Base-by-base conservation (phyloP, 305 asterid genomes). In the Ilex paraguariensis region DNA sequence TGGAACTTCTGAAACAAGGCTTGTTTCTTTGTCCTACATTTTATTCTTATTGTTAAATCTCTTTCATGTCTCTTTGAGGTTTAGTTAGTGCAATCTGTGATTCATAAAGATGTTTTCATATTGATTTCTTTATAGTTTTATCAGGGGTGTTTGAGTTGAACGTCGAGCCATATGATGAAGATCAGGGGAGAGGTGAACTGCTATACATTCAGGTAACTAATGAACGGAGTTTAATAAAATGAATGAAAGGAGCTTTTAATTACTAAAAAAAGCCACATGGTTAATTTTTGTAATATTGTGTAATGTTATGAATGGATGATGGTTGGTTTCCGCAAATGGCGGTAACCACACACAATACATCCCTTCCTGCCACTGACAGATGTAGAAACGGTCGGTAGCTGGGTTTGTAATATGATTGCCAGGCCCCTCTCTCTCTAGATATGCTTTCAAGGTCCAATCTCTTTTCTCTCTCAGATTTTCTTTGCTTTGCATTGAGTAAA, bases 111-210 rank as follows among this genome's bases (percentile, higher is more conserved):
- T 1, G 3, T 30, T 46, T 59, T 61, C 28, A 45, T 21, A 39
- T 61, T 45, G 11, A 42, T 50, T 42, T 60, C 50, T 45, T 42
- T 30, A 39, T n/a, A 63, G 57, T 66, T 33, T 62, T 46, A 49
- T 57, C 73, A 88, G 96, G 81, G 39, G 86, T 91, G 60, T 68
- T 73, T 63, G 83, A 86, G 62, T 66, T 88, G 80, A 75, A 83
- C 65, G 65, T 91, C 51, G 85, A 81, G 70, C 98, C 96, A 2
- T 83, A 83, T 75, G 95, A 91, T 65, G 96, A 91, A 74, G 98
- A 88, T 75, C 40, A 55, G 59, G 95, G 95, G 59, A 91, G 88
- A 8, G 98, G 98, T 59, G 91, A 84, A 64, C 79, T 88, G 73
- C 83, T 96, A 84, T 91, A 91, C 75, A 92, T 87, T 40, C 97